Evolutionary conservation across 805 yeast genomes (phyloP).

Genomic region (Kodamaea kakaduensis): DNA sequence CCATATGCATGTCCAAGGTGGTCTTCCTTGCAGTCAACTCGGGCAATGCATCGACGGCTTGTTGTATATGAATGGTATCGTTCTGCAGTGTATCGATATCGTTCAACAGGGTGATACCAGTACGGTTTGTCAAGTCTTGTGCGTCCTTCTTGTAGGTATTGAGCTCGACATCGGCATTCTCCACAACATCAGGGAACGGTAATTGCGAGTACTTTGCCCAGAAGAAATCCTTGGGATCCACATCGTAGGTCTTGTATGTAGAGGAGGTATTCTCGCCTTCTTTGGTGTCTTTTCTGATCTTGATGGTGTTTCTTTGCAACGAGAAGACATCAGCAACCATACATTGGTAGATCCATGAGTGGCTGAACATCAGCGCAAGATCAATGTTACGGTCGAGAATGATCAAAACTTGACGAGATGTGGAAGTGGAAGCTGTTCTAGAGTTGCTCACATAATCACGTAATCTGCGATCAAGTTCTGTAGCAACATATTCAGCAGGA

Average conservation of each 20-base stretch:
- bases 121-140: slow-evolving; percentile 72
- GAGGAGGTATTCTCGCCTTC: slow-evolving; percentile 22
- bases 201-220: slow-evolving; percentile 81
- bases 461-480: slow-evolving; percentile 74
- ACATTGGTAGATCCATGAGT: slow-evolving; percentile 97
- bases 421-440: slow-evolving; percentile 19
- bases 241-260: slow-evolving; percentile 64
- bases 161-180: slow-evolving; percentile 83
- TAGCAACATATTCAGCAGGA: slow-evolving; percentile 92
- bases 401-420: slow-evolving; percentile 70
- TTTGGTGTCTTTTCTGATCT: slow-evolving; percentile 40
- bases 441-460: slow-evolving; percentile 82
- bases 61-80: slow-evolving; percentile 68
- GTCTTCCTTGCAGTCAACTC: slow-evolving; percentile 85
- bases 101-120: slow-evolving; percentile 66
- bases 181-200: slow-evolving; percentile 99
- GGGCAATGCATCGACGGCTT: slow-evolving; percentile 89
- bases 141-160: slow-evolving; percentile 83
- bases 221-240: slow-evolving; percentile 91
- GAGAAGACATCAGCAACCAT: slow-evolving; percentile 90
- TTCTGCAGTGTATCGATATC: slow-evolving; percentile 64
- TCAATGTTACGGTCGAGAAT: slow-evolving; percentile 87
- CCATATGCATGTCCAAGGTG: slow-evolving; percentile 95
- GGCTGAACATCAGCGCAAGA: slow-evolving; percentile 89
- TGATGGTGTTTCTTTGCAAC: slow-evolving; percentile 77